These are phyloP conservation scores for Suillus cothurnatus DNA, from an alignment of 768 basidiomycete genomes.

Conservation along the genomic window DNA sequence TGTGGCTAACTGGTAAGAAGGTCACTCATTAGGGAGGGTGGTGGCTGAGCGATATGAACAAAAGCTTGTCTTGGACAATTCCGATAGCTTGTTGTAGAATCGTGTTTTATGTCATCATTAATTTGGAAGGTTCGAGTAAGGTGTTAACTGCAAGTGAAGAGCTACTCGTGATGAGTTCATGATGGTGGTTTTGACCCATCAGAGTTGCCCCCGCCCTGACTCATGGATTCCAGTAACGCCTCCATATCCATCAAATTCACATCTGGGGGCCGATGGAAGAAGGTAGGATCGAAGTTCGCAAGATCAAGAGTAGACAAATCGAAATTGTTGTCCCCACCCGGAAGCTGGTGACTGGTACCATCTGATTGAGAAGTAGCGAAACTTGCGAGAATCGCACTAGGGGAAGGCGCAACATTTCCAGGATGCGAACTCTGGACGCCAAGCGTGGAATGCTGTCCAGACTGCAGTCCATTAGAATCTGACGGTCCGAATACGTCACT, in stretches of 20 bases:
- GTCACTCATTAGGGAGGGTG: background rate
- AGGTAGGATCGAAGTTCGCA: conserved; percentile 43
- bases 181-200: conserved; percentile 26
- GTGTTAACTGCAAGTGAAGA: background rate
- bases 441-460: conserved; percentile 33
- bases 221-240: conserved; percentile 48
- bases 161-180: conserved; percentile 12
- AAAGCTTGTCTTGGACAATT: background rate
- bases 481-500: conserved; percentile 24
- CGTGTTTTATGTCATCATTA: background rate
- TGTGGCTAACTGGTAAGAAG: background rate
- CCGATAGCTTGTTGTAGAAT: background rate
- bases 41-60: background rate
- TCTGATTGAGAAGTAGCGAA: conserved; percentile 41
- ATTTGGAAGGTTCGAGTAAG: background rate
- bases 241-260: conserved; percentile 59
- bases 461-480: conserved; percentile 15
- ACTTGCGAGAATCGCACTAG: conserved; percentile 45
- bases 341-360: conserved; percentile 11
- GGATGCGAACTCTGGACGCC: conserved; percentile 21
- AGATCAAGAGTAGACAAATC: conserved; percentile 53
- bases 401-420: conserved; percentile 38
- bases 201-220: conserved; percentile 24
- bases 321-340: conserved; percentile 38
- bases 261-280: conserved; percentile 44